Percentiles rank a stretch among this genome's conserved stretches.
These are phyloP conservation scores for Diophrys sp. DNA, from an alignment of 73 alveolate genomes.

Conservation along the genomic window DNA sequence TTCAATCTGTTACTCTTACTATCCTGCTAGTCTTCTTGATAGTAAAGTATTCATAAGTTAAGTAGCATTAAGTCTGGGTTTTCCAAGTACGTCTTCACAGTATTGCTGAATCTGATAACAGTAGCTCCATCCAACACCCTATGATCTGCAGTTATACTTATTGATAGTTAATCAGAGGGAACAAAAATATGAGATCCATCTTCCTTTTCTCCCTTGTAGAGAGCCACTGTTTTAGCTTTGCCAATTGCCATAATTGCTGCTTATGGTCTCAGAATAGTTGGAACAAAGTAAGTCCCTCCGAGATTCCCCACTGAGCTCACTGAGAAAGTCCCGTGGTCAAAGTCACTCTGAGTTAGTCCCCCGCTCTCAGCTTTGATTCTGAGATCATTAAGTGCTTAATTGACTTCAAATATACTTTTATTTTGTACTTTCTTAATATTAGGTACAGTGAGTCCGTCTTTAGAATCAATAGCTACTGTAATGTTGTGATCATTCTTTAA, in stretches of 20 bases:
- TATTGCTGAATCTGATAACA: conserved; percentile 71
- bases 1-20: no score
- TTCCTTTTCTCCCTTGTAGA: conserved; percentile 21
- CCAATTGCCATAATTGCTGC: conserved; percentile 87
- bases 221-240: conserved; percentile 53
- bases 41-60: conserved; percentile 4
- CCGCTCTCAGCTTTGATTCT: conserved; percentile 64
- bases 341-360: conserved; percentile 66
- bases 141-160: conserved; percentile 83
- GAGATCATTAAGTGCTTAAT: conserved; percentile 54
- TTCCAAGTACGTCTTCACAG: conserved; percentile 62
- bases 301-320: conserved; percentile 82
- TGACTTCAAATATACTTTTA: conserved; percentile 69
- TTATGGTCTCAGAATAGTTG: conserved; percentile 78
- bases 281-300: conserved; percentile 90
- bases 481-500: conserved; percentile 74
- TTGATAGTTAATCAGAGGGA: conserved; percentile 8
- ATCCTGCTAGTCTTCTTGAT: no score
- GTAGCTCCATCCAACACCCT: conserved; percentile 91
- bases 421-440: conserved; percentile 71
- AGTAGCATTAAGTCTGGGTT: conserved; percentile 81
- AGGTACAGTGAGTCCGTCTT: conserved; percentile 86
- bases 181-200: conserved; percentile 13
- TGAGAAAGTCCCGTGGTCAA: conserved; percentile 77
- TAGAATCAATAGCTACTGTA: conserved; percentile 82